These are phyloP conservation scores for Mesembryanthemum crystallinum DNA, from an alignment of 148 eudicot genomes.

Conservation along the genomic window DNA sequence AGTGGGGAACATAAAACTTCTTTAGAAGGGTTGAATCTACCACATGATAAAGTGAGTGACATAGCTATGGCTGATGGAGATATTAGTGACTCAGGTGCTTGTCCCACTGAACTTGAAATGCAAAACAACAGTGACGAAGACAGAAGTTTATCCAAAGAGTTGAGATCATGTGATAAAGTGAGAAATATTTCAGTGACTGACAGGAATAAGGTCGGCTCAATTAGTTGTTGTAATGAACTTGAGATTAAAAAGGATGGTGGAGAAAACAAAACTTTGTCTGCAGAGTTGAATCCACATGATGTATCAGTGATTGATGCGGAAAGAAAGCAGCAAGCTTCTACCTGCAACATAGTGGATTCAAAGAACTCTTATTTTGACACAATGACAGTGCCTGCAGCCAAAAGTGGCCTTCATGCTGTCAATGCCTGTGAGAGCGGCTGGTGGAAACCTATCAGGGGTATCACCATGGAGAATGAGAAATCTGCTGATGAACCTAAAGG, in stretches of 20 bases:
- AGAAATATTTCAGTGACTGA: slow-evolving; percentile 7
- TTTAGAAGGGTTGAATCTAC: neutral
- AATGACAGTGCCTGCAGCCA: slow-evolving; percentile 7
- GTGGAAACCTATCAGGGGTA: slow-evolving; percentile 12
- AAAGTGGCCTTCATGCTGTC: slow-evolving; percentile 22
- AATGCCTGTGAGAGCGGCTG: slow-evolving; percentile 20
- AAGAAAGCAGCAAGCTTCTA: slow-evolving; percentile 2
- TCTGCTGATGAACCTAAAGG: slow-evolving; percentile 19
- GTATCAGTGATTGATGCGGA: neutral
- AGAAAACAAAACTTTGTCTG: slow-evolving; percentile 17
- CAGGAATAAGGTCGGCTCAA: neutral
- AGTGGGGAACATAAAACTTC: slow-evolving; percentile 7
- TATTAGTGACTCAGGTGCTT: slow-evolving; percentile 12
- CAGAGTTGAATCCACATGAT: slow-evolving; percentile 13
- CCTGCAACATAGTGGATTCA: slow-evolving; percentile 9
- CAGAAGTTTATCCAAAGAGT: neutral
- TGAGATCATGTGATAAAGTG: neutral
- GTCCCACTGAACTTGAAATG: neutral
- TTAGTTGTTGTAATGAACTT: slow-evolving; percentile 24
- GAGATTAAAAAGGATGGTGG: slow-evolving; percentile 18
- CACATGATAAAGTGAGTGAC: slow-evolving; percentile 4
- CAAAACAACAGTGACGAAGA: slow-evolving; percentile 9
- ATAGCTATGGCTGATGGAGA: slow-evolving; percentile 1
- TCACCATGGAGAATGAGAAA: slow-evolving; percentile 6
- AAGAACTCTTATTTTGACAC: slow-evolving; percentile 5